phyloP scores from a whole-genome alignment of 1,139 yeast species.

The Suhomyces taliae region DNA sequence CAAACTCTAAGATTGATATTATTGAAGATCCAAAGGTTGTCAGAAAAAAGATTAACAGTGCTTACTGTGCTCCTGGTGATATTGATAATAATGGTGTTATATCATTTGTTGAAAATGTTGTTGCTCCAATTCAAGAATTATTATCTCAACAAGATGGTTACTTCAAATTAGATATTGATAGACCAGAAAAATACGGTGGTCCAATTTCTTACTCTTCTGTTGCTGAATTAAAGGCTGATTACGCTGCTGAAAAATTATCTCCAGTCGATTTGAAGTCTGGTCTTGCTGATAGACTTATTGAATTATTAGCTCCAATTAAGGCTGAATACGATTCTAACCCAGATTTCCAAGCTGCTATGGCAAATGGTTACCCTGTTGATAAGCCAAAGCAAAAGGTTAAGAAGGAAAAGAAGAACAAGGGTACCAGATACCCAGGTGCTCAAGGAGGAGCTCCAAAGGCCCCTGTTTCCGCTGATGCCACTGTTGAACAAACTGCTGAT shows the following conservation, averaged over 20 bases:
- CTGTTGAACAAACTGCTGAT: conserved; percentile 18
- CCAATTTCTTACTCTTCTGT: conserved; percentile 70
- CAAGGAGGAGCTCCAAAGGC: conserved; percentile 14
- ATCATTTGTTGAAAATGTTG: conserved; percentile 79
- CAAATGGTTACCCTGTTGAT: conserved; percentile 82
- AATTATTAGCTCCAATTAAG: conserved; percentile 80
- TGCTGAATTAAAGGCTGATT: conserved; percentile 72
- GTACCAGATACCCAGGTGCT: conserved; percentile 79
- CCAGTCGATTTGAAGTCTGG: conserved; percentile 96
- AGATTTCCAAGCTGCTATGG: conserved; percentile 75
- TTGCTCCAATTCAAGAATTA: conserved; percentile 83
- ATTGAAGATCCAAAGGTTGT: conserved; percentile 86
- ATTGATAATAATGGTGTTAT: conserved; percentile 88
- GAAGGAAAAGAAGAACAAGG: conserved; percentile 82
- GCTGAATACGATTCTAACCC: conserved; percentile 58
- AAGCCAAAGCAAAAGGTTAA: conserved; percentile 65
- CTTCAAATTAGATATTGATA: conserved; percentile 70
- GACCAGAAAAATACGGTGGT: conserved; percentile 98
- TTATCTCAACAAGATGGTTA: conserved; percentile 52
- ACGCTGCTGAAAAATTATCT: conserved; percentile 66
- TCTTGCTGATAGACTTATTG: conserved; percentile 80
- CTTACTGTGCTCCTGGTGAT: conserved; percentile 95
- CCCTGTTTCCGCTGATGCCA: conserved; percentile 11
- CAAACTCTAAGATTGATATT: conserved; percentile 93
- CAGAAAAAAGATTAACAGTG: conserved; percentile 86